Evolutionary conservation across 2,329 filamentous ascomycete genomes (phyloP).

Genomic region (Penicillium sumatraense): DNA sequence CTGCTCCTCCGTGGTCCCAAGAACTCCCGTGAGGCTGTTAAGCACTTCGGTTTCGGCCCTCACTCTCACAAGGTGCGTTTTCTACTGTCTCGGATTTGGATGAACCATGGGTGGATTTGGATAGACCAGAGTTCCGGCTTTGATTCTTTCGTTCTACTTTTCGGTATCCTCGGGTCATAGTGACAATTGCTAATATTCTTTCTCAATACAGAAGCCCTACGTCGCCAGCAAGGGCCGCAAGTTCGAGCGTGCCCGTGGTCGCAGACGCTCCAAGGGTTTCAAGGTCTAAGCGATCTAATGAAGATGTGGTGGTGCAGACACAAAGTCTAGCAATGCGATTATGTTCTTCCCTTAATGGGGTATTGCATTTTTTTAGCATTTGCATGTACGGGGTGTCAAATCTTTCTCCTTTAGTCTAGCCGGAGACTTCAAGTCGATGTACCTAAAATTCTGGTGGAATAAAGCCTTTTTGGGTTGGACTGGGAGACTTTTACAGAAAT

Average conservation of each 20-base stretch:
- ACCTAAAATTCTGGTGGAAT: constrained; percentile 25
- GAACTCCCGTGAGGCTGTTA: constrained; percentile 96
- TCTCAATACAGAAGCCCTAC: constrained; percentile 78
- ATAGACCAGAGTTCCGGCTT: no score
- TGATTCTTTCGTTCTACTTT: not conserved
- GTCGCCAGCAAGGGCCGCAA: constrained; percentile 99
- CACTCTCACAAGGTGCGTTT: constrained; percentile 94
- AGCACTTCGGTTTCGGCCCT: constrained; percentile 98
- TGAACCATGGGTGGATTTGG: not conserved
- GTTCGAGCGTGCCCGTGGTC: constrained; percentile 99
- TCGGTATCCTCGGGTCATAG: no score
- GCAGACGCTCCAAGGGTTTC: constrained; percentile 98
- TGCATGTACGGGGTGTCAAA: constrained; percentile 18
- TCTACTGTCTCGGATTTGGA: not conserved
- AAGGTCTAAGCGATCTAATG: constrained; percentile 77
- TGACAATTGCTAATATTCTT: not conserved
- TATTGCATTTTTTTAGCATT: constrained; percentile 15
- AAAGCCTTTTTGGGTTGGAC: constrained; percentile 28
- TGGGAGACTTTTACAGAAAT: constrained; percentile 25
- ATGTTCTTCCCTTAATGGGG: no score
- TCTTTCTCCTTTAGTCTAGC: constrained; percentile 23
- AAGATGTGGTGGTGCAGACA: constrained; percentile 22
- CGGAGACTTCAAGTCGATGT: constrained; percentile 29
- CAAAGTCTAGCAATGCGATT: constrained; percentile 17
- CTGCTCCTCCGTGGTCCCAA: constrained; percentile 96